These are phyloP conservation scores for Tetrapisispora fleetii DNA, from an alignment of 805 yeast genomes.

Conservation along the genomic window DNA sequence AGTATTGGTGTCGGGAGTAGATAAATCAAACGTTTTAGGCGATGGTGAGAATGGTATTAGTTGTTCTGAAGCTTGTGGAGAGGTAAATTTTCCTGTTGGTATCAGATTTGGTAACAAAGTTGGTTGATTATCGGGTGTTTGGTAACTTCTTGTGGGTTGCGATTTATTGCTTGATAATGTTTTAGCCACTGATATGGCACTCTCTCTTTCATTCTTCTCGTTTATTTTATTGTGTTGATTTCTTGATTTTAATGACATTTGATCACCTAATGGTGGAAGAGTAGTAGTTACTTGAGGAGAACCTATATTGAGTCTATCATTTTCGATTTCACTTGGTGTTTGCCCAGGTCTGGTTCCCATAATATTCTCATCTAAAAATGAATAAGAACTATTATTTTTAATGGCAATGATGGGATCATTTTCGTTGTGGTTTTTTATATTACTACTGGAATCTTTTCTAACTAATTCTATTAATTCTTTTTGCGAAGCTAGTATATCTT, in stretches of 20 bases:
- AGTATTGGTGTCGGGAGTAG: background rate
- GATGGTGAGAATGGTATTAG: background rate
- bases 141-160: background rate
- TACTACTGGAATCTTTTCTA: background rate
- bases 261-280: slow-evolving; percentile 2
- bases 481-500: slow-evolving; percentile 1
- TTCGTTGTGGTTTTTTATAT: background rate
- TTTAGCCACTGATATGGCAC: background rate
- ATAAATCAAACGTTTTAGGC: background rate
- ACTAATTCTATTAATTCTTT: background rate
- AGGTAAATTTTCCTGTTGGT: background rate
- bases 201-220: background rate
- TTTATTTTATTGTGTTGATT: background rate
- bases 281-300: background rate
- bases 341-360: background rate
- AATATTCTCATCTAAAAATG: background rate
- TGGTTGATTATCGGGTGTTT: background rate
- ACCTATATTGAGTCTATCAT: background rate
- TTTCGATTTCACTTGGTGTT: background rate
- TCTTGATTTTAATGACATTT: background rate
- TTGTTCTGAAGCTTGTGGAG: background rate
- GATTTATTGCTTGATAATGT: background rate
- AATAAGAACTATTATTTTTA: background rate
- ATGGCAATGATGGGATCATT: background rate
- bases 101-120: background rate